Conservation (phyloP, 2,329 filamentous ascomycete species). For the Amesomyces nigricolor region DNA sequence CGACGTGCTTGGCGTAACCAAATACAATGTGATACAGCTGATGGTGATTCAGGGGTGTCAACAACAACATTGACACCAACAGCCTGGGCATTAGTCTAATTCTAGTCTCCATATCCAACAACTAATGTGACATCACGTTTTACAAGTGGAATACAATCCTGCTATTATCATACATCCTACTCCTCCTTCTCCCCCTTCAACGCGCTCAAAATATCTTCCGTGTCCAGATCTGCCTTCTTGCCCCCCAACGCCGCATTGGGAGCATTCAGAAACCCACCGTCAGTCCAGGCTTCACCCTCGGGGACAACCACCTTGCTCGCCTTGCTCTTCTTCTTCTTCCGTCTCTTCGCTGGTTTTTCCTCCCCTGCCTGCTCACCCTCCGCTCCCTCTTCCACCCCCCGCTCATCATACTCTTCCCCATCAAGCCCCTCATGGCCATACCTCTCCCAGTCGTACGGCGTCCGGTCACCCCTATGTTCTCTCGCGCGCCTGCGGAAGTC, state of each 20-base stretch:
- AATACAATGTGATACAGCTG: too few species aligned
- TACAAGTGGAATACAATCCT: background rate
- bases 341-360: background rate
- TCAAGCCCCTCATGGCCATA: background rate
- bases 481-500: background rate
- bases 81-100: background rate
- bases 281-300: background rate
- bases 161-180: slow-evolving; percentile 2
- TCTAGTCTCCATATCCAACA: background rate
- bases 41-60: too few species aligned
- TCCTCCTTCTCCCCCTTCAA: background rate
- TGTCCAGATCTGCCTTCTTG: slow-evolving; percentile 3
- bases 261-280: slow-evolving; percentile 5
- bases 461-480: background rate
- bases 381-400: background rate
- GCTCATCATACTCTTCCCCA: background rate
- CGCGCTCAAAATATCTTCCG: slow-evolving; percentile 10
- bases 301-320: background rate
- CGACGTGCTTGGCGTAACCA: too few species aligned
- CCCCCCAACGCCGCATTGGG: background rate
- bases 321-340: background rate
- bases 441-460: background rate
- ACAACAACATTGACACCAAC: too few species aligned
- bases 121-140: background rate
- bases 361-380: background rate